These are phyloP conservation scores for Kernera saxatilis DNA, from an alignment of 345 rosid genomes.

Conservation along the genomic window DNA sequence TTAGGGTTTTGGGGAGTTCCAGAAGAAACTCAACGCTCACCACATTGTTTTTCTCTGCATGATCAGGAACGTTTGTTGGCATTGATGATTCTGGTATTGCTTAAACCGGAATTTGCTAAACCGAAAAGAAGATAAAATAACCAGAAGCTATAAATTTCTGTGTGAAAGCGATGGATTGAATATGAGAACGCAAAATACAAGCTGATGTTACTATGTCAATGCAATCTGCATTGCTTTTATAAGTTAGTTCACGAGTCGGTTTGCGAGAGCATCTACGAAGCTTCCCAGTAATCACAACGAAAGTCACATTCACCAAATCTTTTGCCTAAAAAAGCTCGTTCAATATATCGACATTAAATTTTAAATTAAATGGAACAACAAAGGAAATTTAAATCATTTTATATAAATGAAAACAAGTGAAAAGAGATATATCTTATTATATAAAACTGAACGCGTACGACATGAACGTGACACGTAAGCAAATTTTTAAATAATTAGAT, in stretches of 20 bases:
- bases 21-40: constrained; percentile 29
- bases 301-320: not conserved
- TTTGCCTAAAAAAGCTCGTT: not conserved
- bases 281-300: constrained; percentile 7
- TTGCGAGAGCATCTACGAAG: not conserved
- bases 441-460: no score
- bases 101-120: not conserved
- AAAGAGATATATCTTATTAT: no score
- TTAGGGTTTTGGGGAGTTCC: constrained; percentile 21
- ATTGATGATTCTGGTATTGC: not conserved
- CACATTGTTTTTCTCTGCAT: constrained; percentile 11
- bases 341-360: not conserved
- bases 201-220: not conserved
- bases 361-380: not conserved
- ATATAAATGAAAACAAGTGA: not conserved
- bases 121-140: not conserved
- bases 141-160: not conserved
- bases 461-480: no score
- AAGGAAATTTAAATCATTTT: not conserved
- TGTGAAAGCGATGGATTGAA: constrained; percentile 11
- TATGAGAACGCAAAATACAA: not conserved
- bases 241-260: constrained; percentile 4
- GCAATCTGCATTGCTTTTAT: not conserved
- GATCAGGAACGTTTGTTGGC: constrained; percentile 14
- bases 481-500: no score